Conservation (phyloP, 768 basidiomycete genomes). For the Lactifluus subvellereus region DNA sequence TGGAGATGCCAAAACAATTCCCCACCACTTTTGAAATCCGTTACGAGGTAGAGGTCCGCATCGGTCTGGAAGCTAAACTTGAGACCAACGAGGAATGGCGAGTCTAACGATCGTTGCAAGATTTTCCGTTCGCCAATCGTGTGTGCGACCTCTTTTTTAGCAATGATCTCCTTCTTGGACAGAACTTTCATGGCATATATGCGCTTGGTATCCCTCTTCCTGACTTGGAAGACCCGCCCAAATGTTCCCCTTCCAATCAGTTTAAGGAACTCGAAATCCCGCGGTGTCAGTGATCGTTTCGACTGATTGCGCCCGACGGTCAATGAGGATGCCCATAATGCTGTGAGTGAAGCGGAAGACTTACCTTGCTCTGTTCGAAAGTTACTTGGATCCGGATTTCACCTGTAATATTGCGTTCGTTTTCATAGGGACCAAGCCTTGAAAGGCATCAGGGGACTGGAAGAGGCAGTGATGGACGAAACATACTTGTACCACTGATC, state of each 20-base stretch:
- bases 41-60: constrained; percentile 89
- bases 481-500: constrained; percentile 97
- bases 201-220: constrained; percentile 94
- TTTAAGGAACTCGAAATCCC: constrained; percentile 98
- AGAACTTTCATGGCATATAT: constrained; percentile 99
- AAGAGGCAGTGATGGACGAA: constrained; percentile 8
- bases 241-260: constrained; percentile 98
- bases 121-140: constrained; percentile 99
- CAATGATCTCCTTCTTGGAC: constrained; percentile 97
- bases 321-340: not conserved
- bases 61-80: constrained; percentile 99
- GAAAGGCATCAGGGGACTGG: not conserved
- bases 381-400: constrained; percentile 94
- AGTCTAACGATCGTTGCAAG: constrained; percentile 86
- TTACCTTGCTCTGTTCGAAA: constrained; percentile 85
- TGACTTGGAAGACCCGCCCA: constrained; percentile 97
- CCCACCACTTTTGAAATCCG: constrained; percentile 98
- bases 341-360: constrained; percentile 27
- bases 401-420: constrained; percentile 73
- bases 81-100: constrained; percentile 95
- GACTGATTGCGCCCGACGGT: constrained; percentile 41
- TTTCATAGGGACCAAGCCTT: constrained; percentile 70
- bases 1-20: constrained; percentile 99
- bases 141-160: constrained; percentile 98
- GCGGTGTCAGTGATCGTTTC: constrained; percentile 82